Percentiles rank a stretch among this genome's conserved stretches.
phyloP scores from a whole-genome alignment of 768 basidiomycete species.

The Tulasnella calospora region DNA sequence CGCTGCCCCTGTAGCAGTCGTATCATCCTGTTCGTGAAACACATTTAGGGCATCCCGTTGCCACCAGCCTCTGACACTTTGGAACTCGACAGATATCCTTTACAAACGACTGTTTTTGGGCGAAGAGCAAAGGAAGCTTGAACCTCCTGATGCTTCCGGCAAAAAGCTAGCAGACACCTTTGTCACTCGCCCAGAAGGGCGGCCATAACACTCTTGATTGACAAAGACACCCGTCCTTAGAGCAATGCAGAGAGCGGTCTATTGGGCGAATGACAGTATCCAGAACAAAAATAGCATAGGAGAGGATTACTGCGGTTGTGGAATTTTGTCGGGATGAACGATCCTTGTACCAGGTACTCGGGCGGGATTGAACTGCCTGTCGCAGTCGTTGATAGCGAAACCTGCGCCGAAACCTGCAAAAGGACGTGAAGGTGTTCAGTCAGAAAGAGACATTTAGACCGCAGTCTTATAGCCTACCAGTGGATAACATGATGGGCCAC shows the following conservation, averaged over 20 bases:
- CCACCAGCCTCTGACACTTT: conserved; percentile 5
- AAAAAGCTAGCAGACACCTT: conserved; percentile 22
- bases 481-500: conserved; percentile 83
- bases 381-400: conserved; percentile 85
- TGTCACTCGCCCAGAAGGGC: neutral
- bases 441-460: neutral
- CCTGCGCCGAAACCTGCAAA: conserved; percentile 71
- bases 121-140: conserved; percentile 41
- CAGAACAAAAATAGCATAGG: neutral
- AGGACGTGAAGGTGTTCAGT: neutral
- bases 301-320: conserved; percentile 2
- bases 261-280: neutral
- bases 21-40: conserved; percentile 50
- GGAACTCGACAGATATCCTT: conserved; percentile 49
- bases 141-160: neutral
- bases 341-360: conserved; percentile 80
- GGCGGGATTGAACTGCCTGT: conserved; percentile 88
- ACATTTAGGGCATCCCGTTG: conserved; percentile 15
- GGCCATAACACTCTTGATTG: neutral
- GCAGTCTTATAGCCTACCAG: conserved; percentile 32
- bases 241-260: neutral
- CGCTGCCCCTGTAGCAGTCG: conserved; percentile 59
- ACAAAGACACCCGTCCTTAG: neutral
- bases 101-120: conserved; percentile 60
- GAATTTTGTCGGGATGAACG: conserved; percentile 37